A percentile compares a stretch with the other conserved stretches of the same genome.
phyloP scores from a whole-genome alignment of 306 rosid genomes.

The Adenanthera pavonina region DNA sequence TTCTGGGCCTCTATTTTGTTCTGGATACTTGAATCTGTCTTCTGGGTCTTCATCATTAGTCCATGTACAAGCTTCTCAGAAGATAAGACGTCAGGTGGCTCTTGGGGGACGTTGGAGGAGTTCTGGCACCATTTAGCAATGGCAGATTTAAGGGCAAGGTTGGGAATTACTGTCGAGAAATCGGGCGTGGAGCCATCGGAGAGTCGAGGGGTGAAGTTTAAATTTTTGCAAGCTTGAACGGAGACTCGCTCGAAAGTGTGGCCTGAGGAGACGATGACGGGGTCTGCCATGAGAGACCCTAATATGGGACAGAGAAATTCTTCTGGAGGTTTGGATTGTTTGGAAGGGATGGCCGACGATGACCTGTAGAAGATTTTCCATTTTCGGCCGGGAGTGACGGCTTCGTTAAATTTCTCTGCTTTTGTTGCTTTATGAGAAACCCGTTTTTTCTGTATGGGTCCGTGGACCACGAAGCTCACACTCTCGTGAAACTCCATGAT shows the following conservation, averaged over 20 bases:
- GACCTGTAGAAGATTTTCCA: slow-evolving; percentile 70
- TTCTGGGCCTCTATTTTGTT: slow-evolving; percentile 16
- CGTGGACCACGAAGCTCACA: slow-evolving; percentile 50
- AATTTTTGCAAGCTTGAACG: slow-evolving; percentile 59
- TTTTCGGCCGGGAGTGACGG: slow-evolving; percentile 47
- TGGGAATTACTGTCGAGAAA: slow-evolving; percentile 77
- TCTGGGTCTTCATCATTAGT: slow-evolving; percentile 33
- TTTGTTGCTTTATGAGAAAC: slow-evolving; percentile 20
- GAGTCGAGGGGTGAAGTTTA: slow-evolving; percentile 60
- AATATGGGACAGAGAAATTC: slow-evolving; percentile 87
- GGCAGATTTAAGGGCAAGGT: slow-evolving; percentile 82
- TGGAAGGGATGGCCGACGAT: slow-evolving; percentile 43
- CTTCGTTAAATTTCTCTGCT: slow-evolving; percentile 30
- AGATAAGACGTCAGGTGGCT: slow-evolving; percentile 43
- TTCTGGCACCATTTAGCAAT: slow-evolving; percentile 69
- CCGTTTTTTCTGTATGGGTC: slow-evolving; percentile 36
- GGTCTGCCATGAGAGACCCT: slow-evolving; percentile 80
- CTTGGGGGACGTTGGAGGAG: slow-evolving; percentile 44
- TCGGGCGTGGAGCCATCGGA: slow-evolving; percentile 67
- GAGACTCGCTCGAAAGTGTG: slow-evolving; percentile 81
- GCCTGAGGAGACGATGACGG: slow-evolving; percentile 89
- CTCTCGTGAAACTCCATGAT: slow-evolving; percentile 72
- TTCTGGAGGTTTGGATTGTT: slow-evolving; percentile 52
- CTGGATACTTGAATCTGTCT: not conserved
- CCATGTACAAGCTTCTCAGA: slow-evolving; percentile 56